Base-by-base conservation (phyloP, 208 protist genomes). In the Wallacemonas sp. region DNA sequence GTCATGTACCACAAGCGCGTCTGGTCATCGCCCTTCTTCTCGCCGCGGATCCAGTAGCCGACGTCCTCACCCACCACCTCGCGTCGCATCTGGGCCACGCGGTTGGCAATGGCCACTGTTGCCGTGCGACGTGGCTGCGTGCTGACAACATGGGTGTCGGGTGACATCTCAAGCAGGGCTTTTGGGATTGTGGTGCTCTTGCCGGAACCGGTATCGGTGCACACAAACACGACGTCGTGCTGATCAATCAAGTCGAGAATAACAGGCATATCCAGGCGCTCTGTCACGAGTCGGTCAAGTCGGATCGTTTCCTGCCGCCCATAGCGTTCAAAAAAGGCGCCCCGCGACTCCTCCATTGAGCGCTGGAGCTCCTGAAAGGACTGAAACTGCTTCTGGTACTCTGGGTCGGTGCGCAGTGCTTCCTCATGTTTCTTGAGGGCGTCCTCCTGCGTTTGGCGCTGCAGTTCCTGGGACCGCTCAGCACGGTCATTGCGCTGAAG, bases 1-100 rank as follows among this genome's bases (percentile, higher is more conserved):
- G 88, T 96, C 76, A 96, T 87, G 69, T 96, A 96, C 90, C 79
- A 88, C 62, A 96, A 74, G 2, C 77, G 80, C 4, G 88, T 94
- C 70, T 86, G 68, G 49, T 86, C 88, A 51, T 82, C 79, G 55
- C 90, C 90, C 21, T 80, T 80, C 59, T 83, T 79, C 51, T 96
- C 87, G 8, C 86, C 90, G 5, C 86, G 90, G n/a, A 96, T 84
- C 79, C 79, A 94, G 72, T 94, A 96, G 19, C 90, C 90, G 12
- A 96, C 88, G 51, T 82, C 68, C 47, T 79, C 72, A 36, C 90
- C 90, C 4, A 84, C 70, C n/a, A 36, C 68, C 74, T 92, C 83
- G 47, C 80, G 68, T 12, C 83, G 75, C 17, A 93, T 60, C 27
- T 17, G 11, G 14, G 90, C 66, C 1, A 96, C 87, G 30, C 88